A percentile compares a stretch with the other conserved stretches of the same genome.
Evolutionary conservation across 2,329 filamentous ascomycete species (phyloP).

Genomic region (Penicillium sp.): DNA sequence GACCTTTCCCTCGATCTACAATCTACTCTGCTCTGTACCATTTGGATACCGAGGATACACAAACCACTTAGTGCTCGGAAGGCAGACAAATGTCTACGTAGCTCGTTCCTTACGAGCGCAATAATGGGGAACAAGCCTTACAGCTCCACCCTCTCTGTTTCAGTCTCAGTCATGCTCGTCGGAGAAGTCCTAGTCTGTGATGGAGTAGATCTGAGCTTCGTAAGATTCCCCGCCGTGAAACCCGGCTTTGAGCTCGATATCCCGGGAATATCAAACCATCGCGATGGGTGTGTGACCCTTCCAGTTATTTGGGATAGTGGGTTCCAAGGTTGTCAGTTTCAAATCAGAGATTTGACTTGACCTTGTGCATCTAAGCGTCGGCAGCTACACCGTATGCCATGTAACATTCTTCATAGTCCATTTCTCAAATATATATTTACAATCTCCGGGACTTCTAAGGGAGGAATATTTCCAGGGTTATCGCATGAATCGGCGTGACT

Average conservation of each 20-base stretch:
- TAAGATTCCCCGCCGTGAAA: not conserved
- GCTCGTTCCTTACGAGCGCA: not conserved
- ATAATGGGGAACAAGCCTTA: not conserved
- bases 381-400: not conserved
- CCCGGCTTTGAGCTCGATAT: not conserved
- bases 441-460: not conserved
- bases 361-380: not conserved
- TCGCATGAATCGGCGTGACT: no score
- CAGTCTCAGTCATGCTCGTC: not conserved
- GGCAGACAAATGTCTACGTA: not conserved
- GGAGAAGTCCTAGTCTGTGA: not conserved
- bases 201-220: not conserved
- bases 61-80: no score
- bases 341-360: not conserved
- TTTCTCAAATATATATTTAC: not conserved
- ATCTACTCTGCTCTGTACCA: slow-evolving; percentile 18
- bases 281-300: not conserved
- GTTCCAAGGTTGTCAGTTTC: not conserved
- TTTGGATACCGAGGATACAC: not conserved
- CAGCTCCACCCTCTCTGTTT: not conserved
- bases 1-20: slow-evolving; percentile 15
- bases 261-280: not conserved
- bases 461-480: not conserved
- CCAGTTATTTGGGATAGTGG: not conserved
- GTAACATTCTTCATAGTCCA: not conserved